These are phyloP conservation scores for Ustilago shanxiensis DNA, from an alignment of 1,284 basidiomycete species.

Conservation along the genomic window DNA sequence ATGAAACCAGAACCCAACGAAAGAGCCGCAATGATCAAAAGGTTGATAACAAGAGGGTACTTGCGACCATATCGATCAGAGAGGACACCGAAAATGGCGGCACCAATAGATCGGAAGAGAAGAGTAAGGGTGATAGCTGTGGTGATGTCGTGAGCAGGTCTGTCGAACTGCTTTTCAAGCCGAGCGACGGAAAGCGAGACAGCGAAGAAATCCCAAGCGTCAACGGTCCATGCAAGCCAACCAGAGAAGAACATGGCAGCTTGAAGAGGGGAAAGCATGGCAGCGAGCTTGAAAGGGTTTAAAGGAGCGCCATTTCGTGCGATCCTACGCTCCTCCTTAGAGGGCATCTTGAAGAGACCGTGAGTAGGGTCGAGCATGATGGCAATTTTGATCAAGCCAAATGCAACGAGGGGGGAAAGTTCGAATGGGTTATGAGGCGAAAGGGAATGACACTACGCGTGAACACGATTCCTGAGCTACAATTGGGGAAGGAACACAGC, in stretches of 20 bases:
- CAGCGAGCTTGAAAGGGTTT: constrained; percentile 35
- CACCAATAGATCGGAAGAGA: constrained; percentile 87
- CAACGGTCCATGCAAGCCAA: constrained; percentile 65
- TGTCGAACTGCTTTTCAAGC: constrained; percentile 39
- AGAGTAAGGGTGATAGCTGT: constrained; percentile 89
- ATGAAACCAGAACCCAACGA: constrained; percentile 79
- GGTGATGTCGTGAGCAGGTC: constrained; percentile 47
- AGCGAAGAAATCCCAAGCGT: constrained; percentile 68
- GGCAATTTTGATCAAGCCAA: background rate
- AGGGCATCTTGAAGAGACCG: constrained; percentile 65
- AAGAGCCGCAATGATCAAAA: constrained; percentile 73
- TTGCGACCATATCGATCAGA: constrained; percentile 83
- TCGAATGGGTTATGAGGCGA: background rate
- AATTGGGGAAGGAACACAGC: no score
- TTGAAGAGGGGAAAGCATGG: constrained; percentile 61
- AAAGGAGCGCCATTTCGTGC: background rate
- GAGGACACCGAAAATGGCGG: constrained; percentile 79
- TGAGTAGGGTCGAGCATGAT: constrained; percentile 62
- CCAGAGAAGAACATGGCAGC: constrained; percentile 61
- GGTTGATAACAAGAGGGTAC: constrained; percentile 85
- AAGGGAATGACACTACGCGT: no score
- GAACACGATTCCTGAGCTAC: no score
- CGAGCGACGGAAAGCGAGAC: constrained; percentile 60
- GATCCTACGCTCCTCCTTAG: constrained; percentile 59
- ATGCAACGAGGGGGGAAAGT: background rate